phyloP scores from a whole-genome alignment of 768 basidiomycete genomes.

The Leucosporidium scottii region DNA sequence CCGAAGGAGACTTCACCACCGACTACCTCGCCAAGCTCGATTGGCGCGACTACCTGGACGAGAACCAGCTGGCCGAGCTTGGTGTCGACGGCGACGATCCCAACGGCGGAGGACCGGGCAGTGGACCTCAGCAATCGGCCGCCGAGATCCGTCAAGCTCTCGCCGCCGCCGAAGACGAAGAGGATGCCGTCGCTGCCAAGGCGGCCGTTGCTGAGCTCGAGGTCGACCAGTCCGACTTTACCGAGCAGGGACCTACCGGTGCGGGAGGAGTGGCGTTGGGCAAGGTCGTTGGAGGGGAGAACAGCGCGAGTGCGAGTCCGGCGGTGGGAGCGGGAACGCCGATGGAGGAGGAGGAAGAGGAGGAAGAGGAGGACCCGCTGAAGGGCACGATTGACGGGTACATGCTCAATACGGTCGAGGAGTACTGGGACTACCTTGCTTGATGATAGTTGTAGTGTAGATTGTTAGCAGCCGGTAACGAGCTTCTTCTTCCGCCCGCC shows the following conservation, averaged over 20 bases:
- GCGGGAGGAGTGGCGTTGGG: constrained; percentile 32
- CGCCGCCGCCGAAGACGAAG: constrained; percentile 77
- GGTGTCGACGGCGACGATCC: constrained; percentile 45
- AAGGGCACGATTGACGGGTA: constrained; percentile 75
- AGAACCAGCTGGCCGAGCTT: constrained; percentile 42
- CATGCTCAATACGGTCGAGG: constrained; percentile 56
- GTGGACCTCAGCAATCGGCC: constrained; percentile 35
- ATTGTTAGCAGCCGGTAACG: too few species aligned
- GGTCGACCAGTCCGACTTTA: constrained; percentile 53
- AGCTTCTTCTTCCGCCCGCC: too few species aligned
- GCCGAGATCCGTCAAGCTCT: constrained; percentile 55
- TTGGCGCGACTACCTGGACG: constrained; percentile 78
- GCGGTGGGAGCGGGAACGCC: constrained; percentile 34
- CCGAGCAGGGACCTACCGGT: constrained; percentile 8
- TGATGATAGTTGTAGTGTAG: neutral
- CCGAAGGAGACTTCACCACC: constrained; percentile 71
- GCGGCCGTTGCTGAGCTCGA: constrained; percentile 76
- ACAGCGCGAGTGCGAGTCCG: constrained; percentile 18
- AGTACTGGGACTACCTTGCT: constrained; percentile 41
- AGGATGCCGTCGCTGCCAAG: constrained; percentile 75
- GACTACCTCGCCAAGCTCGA: constrained; percentile 51
- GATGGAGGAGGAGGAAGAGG: constrained; percentile 43
- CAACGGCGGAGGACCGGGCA: constrained; percentile 16
- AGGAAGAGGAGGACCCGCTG: constrained; percentile 46
- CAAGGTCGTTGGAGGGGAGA: neutral